Evolutionary conservation across 345 rosid genomes (phyloP).

Genomic region (Populus ilicifolia): DNA sequence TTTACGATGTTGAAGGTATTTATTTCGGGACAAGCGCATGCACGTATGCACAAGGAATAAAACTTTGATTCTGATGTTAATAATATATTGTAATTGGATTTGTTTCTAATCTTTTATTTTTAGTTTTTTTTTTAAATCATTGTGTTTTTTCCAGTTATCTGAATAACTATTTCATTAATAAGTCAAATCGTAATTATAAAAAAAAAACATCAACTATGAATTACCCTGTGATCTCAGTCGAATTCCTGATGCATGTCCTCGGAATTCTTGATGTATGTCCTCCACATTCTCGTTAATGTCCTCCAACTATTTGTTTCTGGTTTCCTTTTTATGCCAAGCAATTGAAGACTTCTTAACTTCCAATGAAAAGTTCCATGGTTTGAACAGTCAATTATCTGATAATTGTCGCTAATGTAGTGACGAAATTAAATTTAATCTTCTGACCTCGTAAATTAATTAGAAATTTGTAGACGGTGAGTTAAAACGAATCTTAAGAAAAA

Average conservation of each 20-base stretch:
- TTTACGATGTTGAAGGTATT: too few relatives aligned
- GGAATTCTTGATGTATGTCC: neutral
- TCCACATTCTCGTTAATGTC: neutral
- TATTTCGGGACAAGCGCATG: too few relatives aligned
- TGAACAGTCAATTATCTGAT: neutral
- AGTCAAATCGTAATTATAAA: too few relatives aligned
- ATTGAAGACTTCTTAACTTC: neutral
- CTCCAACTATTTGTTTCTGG: neutral
- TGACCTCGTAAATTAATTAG: too few relatives aligned
- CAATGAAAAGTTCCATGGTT: neutral
- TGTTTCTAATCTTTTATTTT: too few relatives aligned
- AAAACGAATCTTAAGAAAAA: neutral
- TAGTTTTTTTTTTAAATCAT: too few relatives aligned
- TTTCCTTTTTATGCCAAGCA: neutral
- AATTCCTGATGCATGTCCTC: neutral
- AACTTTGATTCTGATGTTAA: too few relatives aligned
- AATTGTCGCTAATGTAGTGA: neutral
- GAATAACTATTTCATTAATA: too few relatives aligned
- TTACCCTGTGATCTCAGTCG: neutral
- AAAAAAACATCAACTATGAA: neutral
- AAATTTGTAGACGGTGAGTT: neutral
- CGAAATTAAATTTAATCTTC: neutral
- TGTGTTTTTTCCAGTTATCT: too few relatives aligned
- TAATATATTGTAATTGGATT: too few relatives aligned
- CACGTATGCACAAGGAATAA: too few relatives aligned